phyloP scores from a whole-genome alignment of 2,329 filamentous ascomycete genomes.

The Neofusicoccum ribis region DNA sequence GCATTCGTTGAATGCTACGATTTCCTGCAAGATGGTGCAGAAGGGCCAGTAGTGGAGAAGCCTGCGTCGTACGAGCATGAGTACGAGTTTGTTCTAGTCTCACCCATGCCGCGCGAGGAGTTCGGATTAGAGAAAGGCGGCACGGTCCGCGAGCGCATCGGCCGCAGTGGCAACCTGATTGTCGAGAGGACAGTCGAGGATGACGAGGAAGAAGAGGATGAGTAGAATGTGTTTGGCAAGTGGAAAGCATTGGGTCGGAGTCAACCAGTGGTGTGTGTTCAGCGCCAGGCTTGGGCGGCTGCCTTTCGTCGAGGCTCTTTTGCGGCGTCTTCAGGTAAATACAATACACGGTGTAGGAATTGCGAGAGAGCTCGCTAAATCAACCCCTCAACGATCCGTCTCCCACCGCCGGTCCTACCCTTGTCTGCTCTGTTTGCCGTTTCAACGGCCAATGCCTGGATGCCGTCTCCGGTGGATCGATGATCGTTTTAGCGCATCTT shows the following conservation, averaged over 20 bases:
- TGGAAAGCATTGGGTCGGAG: constrained; percentile 9
- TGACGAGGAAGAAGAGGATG: constrained; percentile 42
- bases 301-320: not conserved
- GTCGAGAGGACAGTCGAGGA: constrained; percentile 71
- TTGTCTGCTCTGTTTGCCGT: not conserved
- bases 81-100: constrained; percentile 83
- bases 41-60: constrained; percentile 43
- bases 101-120: constrained; percentile 79
- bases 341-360: not conserved
- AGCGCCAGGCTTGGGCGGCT: not conserved
- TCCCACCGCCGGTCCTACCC: not conserved
- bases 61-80: constrained; percentile 74
- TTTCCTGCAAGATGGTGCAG: constrained; percentile 49
- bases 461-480: constrained; percentile 14
- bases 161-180: constrained; percentile 82
- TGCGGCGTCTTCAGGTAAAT: not conserved
- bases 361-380: not conserved
- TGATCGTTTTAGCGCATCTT: constrained; percentile 8
- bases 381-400: not conserved
- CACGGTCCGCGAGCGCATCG: constrained; percentile 71
- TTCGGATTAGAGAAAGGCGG: constrained; percentile 68
- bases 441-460: not conserved
- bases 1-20: constrained; percentile 94
- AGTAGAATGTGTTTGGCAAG: not conserved
- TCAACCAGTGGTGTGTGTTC: not conserved